Base-by-base conservation (phyloP, 1,139 yeast genomes). In the Candida sp. region DNA sequence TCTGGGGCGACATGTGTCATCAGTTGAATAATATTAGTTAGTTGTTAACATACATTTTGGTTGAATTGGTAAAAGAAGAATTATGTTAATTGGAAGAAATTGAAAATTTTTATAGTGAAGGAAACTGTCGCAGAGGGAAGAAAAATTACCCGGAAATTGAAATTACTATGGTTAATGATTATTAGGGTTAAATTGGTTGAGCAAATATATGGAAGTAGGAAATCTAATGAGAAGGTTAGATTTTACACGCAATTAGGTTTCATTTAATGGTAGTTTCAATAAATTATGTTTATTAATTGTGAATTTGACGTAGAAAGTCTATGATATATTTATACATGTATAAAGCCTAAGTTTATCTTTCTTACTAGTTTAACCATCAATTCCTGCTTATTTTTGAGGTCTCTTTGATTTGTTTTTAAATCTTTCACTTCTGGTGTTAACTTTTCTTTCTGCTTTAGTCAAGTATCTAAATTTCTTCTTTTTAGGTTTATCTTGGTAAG, bases 391-490 rank as follows among this genome's bases (percentile, higher is more conserved):
- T 3, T 32, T 32, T 12, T 9, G 12, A 12, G 23, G 21, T 42
- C 45, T 38, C 21, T 25, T 46, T 25, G 40, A 38, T 35, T 49
- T 48, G 12, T 51, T 49, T 51, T 73, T 57, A 43, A 60, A 45
- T 50, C 68, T 70, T 48, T 76, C 88, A 65, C 87, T 88, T 47
- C 79, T 62, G 46, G 76, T 79, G 53, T 86, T 86, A 27, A 72
- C 77, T 56, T 80, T 81, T 66, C 97, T 77, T 62, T 88, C 96
- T 15, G 77, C 72, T 63, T 87, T 87, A 43, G 93, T 78, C 63
- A 89, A 73, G 58, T 91, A 91, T 64, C 97, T 80, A 58, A 89
- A 88, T 74, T 88, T 89, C 77, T 86, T 87, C 76, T 85, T 85
- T 61, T 72, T 76, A 47, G 64, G 67, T 39, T 56, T 59, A 40